Percentiles rank a stretch among this genome's conserved stretches.
These are phyloP conservation scores for Tausonia pullulans DNA, from an alignment of 1,284 basidiomycete genomes.

Conservation along the genomic window DNA sequence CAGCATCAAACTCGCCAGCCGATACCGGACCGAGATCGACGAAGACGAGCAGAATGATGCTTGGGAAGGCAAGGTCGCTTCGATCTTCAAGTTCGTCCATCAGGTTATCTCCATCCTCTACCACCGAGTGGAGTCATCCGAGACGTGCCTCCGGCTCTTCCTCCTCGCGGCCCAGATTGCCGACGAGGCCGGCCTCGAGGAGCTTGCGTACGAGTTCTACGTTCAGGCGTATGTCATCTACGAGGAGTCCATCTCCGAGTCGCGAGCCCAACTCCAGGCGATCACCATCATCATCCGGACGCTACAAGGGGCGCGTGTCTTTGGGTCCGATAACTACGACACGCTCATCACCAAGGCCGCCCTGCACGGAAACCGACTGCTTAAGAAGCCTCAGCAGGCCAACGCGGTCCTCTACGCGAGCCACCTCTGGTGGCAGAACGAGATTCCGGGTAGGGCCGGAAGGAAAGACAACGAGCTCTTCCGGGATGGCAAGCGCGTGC, in stretches of 20 bases:
- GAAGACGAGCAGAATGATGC: slow-evolving; percentile 53
- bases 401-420: slow-evolving; percentile 86
- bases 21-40: slow-evolving; percentile 61
- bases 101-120: slow-evolving; percentile 83
- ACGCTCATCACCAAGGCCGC: slow-evolving; percentile 93
- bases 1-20: slow-evolving; percentile 74
- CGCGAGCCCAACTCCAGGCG: slow-evolving; percentile 79
- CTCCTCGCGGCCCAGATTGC: slow-evolving; percentile 86
- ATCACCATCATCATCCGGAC: slow-evolving; percentile 85
- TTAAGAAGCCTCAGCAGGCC: slow-evolving; percentile 94
- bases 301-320: slow-evolving; percentile 69
- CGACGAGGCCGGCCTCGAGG: slow-evolving; percentile 84
- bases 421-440: slow-evolving; percentile 92
- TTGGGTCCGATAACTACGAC: slow-evolving; percentile 84
- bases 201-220: slow-evolving; percentile 88
- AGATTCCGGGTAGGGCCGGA: slow-evolving; percentile 35
- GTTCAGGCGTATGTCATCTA: slow-evolving; percentile 92
- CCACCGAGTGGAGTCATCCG: slow-evolving; percentile 78
- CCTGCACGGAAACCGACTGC: slow-evolving; percentile 77
- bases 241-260: slow-evolving; percentile 88
- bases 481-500: slow-evolving; percentile 84
- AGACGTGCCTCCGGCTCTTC: slow-evolving; percentile 79
- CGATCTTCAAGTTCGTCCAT: slow-evolving; percentile 81
- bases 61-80: slow-evolving; percentile 67
- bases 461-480: slow-evolving; percentile 54